phyloP scores from a whole-genome alignment of 148 eudicot species.

The Nepenthes mirabilis region DNA sequence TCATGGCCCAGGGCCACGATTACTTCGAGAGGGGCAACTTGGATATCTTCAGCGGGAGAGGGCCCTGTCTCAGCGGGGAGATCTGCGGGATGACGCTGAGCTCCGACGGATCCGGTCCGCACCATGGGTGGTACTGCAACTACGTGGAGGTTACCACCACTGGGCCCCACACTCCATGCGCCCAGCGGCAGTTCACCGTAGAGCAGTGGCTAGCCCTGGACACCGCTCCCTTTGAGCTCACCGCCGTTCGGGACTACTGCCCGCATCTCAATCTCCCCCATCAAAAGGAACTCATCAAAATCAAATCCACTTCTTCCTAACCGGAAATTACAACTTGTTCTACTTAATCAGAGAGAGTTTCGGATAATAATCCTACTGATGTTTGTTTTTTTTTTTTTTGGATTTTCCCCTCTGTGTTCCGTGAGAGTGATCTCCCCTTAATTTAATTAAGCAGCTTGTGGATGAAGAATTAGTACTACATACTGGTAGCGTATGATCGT shows the following conservation, averaged over 20 bases:
- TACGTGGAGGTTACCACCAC: constrained; percentile 63
- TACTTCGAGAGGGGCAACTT: constrained; percentile 81
- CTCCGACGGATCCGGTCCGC: constrained; percentile 62
- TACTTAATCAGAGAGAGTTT: too few species aligned
- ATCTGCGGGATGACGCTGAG: constrained; percentile 45
- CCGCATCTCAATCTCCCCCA: not conserved
- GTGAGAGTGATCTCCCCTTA: too few species aligned
- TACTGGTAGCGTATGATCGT: too few species aligned
- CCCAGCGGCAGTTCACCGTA: constrained; percentile 33
- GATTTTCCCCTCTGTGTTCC: too few species aligned
- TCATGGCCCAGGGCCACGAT: constrained; percentile 61
- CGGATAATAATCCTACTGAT: too few species aligned
- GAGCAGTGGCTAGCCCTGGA: constrained; percentile 63
- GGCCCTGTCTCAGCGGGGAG: constrained; percentile 53
- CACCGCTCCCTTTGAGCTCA: constrained; percentile 39
- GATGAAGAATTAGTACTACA: too few species aligned
- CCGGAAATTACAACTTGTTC: too few species aligned
- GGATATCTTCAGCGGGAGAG: constrained; percentile 65
- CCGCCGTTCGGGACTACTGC: constrained; percentile 32
- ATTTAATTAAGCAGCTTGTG: too few species aligned
- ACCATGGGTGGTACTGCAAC: constrained; percentile 66
- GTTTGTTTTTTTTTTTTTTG: too few species aligned
- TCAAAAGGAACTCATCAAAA: too few species aligned
- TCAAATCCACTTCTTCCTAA: too few species aligned
- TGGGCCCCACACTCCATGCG: constrained; percentile 35